phyloP scores from a whole-genome alignment of 768 basidiomycete species.

The Lanmaoa pseudosensibilis region DNA sequence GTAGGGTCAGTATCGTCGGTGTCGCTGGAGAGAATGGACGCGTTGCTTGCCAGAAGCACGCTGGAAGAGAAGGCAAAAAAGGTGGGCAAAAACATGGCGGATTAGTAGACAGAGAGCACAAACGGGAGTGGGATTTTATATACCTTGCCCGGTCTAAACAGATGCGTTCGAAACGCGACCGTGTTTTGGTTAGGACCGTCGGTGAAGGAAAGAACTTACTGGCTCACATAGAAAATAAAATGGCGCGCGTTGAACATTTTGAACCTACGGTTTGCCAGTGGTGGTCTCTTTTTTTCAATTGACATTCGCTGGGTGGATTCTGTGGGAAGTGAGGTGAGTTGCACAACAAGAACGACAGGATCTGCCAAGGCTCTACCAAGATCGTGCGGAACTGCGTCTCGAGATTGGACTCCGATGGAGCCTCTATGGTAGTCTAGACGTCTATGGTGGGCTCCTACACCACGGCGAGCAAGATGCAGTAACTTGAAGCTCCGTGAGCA shows the following conservation, averaged over 20 bases:
- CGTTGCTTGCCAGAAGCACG: constrained; percentile 36
- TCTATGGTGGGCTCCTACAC: not conserved
- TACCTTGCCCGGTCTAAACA: not conserved
- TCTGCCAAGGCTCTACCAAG: not conserved
- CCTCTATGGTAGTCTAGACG: too few relatives aligned
- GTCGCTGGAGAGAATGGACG: constrained; percentile 16
- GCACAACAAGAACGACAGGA: not conserved
- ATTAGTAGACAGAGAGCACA: not conserved
- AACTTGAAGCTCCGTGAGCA: too few relatives aligned
- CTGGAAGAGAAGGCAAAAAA: constrained; percentile 12
- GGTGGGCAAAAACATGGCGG: constrained; percentile 15
- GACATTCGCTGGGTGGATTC: not conserved
- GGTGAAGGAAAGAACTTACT: not conserved
- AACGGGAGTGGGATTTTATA: not conserved
- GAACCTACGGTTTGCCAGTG: not conserved
- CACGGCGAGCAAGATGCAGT: too few relatives aligned
- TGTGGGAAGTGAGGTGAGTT: not conserved
- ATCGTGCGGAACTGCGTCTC: not conserved
- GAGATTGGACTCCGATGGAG: not conserved
- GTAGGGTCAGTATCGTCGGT: not conserved
- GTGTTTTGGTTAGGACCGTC: constrained; percentile 9
- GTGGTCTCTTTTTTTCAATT: not conserved
- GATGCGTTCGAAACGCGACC: constrained; percentile 16
- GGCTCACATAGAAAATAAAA: not conserved
- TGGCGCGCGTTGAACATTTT: too few relatives aligned